Evolutionary conservation across 371 early-diverging fungal genomes (phyloP).

Genomic region (Saksenaea oblongispora): DNA sequence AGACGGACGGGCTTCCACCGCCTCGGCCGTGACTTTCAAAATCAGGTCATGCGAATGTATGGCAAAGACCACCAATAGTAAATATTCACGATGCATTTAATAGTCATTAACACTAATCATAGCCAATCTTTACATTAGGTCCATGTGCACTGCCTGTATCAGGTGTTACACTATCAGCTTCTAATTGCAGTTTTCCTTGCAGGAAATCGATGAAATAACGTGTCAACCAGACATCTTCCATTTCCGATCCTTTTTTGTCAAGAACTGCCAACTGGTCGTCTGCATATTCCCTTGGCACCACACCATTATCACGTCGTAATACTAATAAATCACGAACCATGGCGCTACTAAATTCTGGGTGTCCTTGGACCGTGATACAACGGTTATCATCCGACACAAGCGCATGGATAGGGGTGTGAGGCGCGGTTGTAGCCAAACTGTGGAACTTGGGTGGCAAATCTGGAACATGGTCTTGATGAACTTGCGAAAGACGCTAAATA

Average conservation of each 20-base stretch:
- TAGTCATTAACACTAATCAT: constrained; percentile 18
- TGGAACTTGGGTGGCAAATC: constrained; percentile 54
- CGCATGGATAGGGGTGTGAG: constrained; percentile 43
- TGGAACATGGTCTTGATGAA: constrained; percentile 72
- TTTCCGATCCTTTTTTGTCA: constrained; percentile 7
- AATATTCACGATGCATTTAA: too few relatives aligned
- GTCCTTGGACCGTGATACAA: constrained; percentile 77
- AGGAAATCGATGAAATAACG: constrained; percentile 19
- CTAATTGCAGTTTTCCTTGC: constrained; percentile 13
- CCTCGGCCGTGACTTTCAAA: background rate
- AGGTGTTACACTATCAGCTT: constrained; percentile 13
- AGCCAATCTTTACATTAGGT: constrained; percentile 20
- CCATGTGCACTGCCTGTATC: constrained; percentile 17
- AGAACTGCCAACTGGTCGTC: constrained; percentile 14
- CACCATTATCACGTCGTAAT: constrained; percentile 21
- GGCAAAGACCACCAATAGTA: too few relatives aligned
- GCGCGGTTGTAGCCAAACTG: constrained; percentile 45
- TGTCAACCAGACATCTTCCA: constrained; percentile 20
- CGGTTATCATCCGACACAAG: constrained; percentile 55
- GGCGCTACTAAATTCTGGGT: constrained; percentile 71
- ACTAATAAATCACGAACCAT: constrained; percentile 46
- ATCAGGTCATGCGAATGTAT: too few relatives aligned
- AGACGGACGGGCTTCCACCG: too few relatives aligned
- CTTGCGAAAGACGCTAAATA: constrained; percentile 56
- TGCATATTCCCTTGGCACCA: constrained; percentile 23